phyloP scores from a whole-genome alignment of 805 yeast genomes.

The Kluyveromyces aestuarii region DNA sequence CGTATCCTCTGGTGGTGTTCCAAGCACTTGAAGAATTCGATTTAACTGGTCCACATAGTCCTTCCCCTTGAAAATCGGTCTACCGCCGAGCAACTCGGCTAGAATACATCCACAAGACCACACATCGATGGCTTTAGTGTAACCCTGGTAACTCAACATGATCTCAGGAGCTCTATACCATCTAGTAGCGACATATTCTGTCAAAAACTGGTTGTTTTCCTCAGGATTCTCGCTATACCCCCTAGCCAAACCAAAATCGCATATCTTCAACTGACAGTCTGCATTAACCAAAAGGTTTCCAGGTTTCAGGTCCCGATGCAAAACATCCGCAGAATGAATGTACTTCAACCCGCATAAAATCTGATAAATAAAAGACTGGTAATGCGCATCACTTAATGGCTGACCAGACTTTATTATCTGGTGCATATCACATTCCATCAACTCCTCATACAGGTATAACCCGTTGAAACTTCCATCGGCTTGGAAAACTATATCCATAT shows the following conservation, averaged over 20 bases:
- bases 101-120: constrained; percentile 98
- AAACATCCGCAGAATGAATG: constrained; percentile 84
- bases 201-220: constrained; percentile 85
- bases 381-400: constrained; percentile 88
- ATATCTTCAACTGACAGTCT: constrained; percentile 90
- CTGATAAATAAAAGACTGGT: constrained; percentile 88
- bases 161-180: constrained; percentile 99
- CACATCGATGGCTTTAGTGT: constrained; percentile 91
- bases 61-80: constrained; percentile 87
- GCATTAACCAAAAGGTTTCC: constrained; percentile 90
- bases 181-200: constrained; percentile 96
- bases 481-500: constrained; percentile 70
- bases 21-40: constrained; percentile 76
- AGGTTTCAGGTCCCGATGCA: constrained; percentile 92
- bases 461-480: constrained; percentile 78
- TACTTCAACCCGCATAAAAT: constrained; percentile 83
- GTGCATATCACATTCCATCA: constrained; percentile 98
- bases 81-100: constrained; percentile 87
- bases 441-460: constrained; percentile 85
- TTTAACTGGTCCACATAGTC: constrained; percentile 94
- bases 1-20: constrained; percentile 81
- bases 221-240: constrained; percentile 79
- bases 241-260: constrained; percentile 94
- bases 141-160: constrained; percentile 88
- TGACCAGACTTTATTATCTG: constrained; percentile 93